Base-by-base conservation (phyloP, 768 basidiomycete species). In the Galerina sulciceps region DNA sequence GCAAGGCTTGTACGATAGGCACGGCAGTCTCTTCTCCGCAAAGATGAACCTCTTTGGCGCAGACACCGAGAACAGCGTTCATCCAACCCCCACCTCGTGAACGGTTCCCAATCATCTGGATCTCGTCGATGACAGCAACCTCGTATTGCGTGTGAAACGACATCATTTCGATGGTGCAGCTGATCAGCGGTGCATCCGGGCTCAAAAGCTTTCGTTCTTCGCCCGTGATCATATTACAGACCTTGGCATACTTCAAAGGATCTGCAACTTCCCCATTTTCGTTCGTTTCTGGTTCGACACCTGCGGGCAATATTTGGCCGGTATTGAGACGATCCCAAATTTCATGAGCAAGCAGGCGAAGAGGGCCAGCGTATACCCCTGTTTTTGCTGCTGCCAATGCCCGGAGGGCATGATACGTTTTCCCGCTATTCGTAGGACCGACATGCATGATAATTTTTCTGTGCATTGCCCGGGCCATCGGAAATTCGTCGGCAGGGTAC, bases 371-470 rank as follows among this genome's bases (percentile, higher is more conserved):
- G 65, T 98, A 99, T 3, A 90, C 81, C 5, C 96, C 97, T 0
- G 77, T 75, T 1, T 70, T 66, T 0, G 95, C 86, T 4, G 86
- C 85, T 0, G 94, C 91, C 2, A 99, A 82, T 0, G 95, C 93
- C 43, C 93, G 88, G 9, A 99, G 77, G 0, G 96, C 97, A 67
- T 91, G 88, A 68, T 99, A 88, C 0, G 96, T 99, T 77, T 99
- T 99, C 31, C 96, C 97, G 61, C 92, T 93, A 73, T 99, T 99
- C 20, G 97, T 99, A 0, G 97, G 97, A 0, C 96, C 97, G 40
- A 99, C 94, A 66, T 99, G 96, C 80, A 99, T 88, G 71, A 96
- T 89, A 65, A 99, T 78, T 64, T 88, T 92, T 17, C 96, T 83
- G 15, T 79, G 81, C 61, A 87, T 75, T 10, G 71, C 66, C 10